Evolutionary conservation across 257 asterid species (phyloP).

Genomic region (Capsicum pubescens): DNA sequence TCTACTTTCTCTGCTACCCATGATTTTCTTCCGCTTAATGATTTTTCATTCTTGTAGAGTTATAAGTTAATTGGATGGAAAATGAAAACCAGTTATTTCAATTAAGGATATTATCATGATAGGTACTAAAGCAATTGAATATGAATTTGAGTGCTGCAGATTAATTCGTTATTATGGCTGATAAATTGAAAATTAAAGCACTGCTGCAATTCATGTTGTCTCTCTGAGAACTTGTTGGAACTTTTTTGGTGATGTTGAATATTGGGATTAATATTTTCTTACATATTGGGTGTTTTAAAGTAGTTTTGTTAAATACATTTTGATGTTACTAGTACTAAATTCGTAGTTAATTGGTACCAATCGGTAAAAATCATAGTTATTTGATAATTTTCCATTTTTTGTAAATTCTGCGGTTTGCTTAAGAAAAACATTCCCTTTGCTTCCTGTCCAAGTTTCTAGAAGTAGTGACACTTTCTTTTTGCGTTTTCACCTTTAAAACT

Average conservation of each 20-base stretch:
- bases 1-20: constrained; percentile 1
- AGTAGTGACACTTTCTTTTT: background rate
- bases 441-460: background rate
- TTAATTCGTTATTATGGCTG: background rate
- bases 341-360: background rate
- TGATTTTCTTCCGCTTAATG: background rate
- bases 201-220: background rate
- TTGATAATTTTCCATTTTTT: background rate
- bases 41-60: background rate
- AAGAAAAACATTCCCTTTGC: background rate
- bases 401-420: background rate
- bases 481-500: background rate
- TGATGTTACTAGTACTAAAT: background rate
- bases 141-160: constrained; percentile 1
- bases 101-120: background rate
- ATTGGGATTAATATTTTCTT: constrained; percentile 4
- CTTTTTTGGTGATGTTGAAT: background rate
- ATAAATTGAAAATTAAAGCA: constrained; percentile 1
- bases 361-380: background rate
- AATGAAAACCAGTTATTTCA: background rate
- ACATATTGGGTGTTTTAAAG: background rate
- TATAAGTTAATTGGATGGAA: background rate
- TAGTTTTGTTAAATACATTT: background rate
- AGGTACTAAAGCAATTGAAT: background rate
- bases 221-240: constrained; percentile 5